Conservation (phyloP, 1,284 basidiomycete species). For the Microbotryum saponariae region DNA sequence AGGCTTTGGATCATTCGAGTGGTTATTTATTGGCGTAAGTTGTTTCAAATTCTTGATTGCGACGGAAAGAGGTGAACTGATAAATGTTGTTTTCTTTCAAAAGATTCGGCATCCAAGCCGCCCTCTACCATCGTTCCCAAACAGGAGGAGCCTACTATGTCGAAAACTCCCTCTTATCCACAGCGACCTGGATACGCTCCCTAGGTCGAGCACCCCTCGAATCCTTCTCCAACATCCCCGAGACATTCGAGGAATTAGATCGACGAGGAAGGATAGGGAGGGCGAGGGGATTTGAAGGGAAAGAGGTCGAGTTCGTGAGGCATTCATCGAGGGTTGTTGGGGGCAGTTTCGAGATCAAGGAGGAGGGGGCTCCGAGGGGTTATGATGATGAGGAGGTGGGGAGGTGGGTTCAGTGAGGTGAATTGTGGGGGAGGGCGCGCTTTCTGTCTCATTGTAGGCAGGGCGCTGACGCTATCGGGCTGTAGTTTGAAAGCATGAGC, state of each 20-base stretch:
- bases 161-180: conserved; percentile 3
- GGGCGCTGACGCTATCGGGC: too few species aligned
- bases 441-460: too few species aligned
- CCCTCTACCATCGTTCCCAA: background rate
- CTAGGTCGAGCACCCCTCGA: background rate
- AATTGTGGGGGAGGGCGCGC: too few species aligned
- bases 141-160: conserved; percentile 6
- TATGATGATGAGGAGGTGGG: too few species aligned
- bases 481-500: too few species aligned
- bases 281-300: background rate
- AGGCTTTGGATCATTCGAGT: conserved; percentile 57
- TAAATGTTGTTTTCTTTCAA: too few species aligned
- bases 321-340: conserved; percentile 9
- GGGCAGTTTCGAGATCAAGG: background rate
- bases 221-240: background rate
- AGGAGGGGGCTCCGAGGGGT: too few species aligned
- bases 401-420: too few species aligned
- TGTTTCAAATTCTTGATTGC: too few species aligned
- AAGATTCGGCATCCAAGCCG: conserved; percentile 14
- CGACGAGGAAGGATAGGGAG: background rate
- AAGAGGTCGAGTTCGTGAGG: conserved; percentile 2
- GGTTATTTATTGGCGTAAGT: conserved; percentile 52
- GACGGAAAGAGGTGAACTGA: too few species aligned
- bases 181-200: conserved; percentile 1
- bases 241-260: background rate